phyloP scores from a whole-genome alignment of 2,329 filamentous ascomycete genomes.

The Metarhizium sp. region DNA sequence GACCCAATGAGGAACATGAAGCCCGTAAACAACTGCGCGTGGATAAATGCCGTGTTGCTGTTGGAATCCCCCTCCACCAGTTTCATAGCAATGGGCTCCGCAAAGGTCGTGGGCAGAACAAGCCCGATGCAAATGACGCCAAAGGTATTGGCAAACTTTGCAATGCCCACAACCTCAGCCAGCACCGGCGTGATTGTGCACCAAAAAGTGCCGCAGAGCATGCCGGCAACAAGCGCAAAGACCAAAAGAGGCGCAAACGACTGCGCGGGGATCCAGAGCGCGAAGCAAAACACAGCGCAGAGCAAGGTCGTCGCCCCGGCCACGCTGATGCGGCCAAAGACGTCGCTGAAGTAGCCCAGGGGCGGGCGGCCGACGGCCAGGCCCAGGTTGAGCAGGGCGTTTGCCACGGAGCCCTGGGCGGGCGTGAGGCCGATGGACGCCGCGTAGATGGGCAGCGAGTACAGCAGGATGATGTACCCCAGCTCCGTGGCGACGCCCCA shows the following conservation, averaged over 20 bases:
- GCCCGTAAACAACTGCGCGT: conserved; percentile 50
- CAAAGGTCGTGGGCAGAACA: conserved; percentile 43
- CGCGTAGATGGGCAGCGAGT: conserved; percentile 54
- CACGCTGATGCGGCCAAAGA: conserved; percentile 53
- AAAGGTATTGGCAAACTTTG: conserved; percentile 45
- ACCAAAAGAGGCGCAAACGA: conserved; percentile 48
- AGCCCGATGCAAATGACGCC: conserved; percentile 51
- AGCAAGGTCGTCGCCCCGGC: conserved; percentile 38
- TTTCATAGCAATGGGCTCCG: conserved; percentile 41
- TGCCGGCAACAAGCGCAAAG: conserved; percentile 49
- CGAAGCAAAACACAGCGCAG: conserved; percentile 39
- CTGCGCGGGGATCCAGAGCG: conserved; percentile 52
- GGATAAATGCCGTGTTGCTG: conserved; percentile 33
- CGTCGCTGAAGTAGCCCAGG: conserved; percentile 54
- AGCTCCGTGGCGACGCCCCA: conserved; percentile 55
- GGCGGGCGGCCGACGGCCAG: conserved; percentile 49
- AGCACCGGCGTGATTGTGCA: conserved; percentile 47
- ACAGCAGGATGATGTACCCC: conserved; percentile 56
- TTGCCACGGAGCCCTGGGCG: conserved; percentile 51
- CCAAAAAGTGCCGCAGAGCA: conserved; percentile 52
- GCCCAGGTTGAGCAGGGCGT: conserved; percentile 53
- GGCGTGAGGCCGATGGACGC: conserved; percentile 46
- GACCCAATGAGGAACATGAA: conserved; percentile 53
- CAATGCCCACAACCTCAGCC: conserved; percentile 51
- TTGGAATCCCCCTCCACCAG: conserved; percentile 32